Conservation (phyloP, 1,284 basidiomycete genomes). For the Papiliotrema terrestris region DNA sequence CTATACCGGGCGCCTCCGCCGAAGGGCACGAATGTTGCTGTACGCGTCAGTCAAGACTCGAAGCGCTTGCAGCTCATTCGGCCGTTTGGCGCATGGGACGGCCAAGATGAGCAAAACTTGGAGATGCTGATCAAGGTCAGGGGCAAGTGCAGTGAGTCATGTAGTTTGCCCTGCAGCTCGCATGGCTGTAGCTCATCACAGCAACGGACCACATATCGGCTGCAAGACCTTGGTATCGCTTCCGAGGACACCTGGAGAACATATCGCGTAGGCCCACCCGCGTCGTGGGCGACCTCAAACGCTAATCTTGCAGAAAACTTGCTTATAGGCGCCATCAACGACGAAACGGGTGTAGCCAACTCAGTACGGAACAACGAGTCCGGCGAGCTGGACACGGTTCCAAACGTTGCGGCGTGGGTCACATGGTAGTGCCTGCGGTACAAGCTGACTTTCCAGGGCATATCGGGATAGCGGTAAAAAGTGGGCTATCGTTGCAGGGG, state of each 20-base stretch:
- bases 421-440: too few relatives aligned
- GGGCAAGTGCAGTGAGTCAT: slow-evolving; percentile 99
- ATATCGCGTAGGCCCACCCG: too few relatives aligned
- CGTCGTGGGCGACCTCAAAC: too few relatives aligned
- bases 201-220: slow-evolving; percentile 57
- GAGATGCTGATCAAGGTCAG: slow-evolving; percentile 96
- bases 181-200: too few relatives aligned
- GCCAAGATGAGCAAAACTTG: slow-evolving; percentile 82
- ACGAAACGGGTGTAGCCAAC: slow-evolving; percentile 94
- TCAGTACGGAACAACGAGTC: slow-evolving; percentile 87
- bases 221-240: slow-evolving; percentile 98
- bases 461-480: slow-evolving; percentile 88
- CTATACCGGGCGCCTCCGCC: slow-evolving; percentile 93
- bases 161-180: too few relatives aligned
- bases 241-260: slow-evolving; percentile 98
- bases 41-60: slow-evolving; percentile 81
- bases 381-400: slow-evolving; percentile 81
- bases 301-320: slow-evolving; percentile 98
- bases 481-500: slow-evolving; percentile 90
- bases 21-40: slow-evolving; percentile 77
- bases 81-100: slow-evolving; percentile 91
- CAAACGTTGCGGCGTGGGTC: slow-evolving; percentile 74
- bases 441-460: too few relatives aligned
- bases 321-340: slow-evolving; percentile 94
- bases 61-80: slow-evolving; percentile 92